Percentiles rank a stretch among this genome's conserved stretches.
phyloP scores from a whole-genome alignment of 441 rosid genomes.

The Flueggea neowawraea region DNA sequence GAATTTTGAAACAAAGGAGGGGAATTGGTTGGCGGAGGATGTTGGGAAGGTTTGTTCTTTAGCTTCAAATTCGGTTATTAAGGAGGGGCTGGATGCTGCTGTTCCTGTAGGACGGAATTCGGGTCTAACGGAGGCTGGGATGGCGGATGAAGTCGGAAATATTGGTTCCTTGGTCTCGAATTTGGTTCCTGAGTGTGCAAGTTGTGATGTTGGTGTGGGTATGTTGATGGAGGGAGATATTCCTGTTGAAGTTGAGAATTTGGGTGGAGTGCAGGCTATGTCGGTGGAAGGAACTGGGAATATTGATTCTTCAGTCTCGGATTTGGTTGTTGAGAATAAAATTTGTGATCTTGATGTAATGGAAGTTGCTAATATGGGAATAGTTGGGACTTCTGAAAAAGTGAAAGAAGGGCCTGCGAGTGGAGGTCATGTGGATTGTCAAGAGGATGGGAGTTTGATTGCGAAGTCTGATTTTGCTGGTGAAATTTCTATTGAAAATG shows the following conservation, averaged over 20 bases:
- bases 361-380: too few species aligned
- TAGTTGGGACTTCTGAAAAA: background rate
- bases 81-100: too few species aligned
- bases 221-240: background rate
- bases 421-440: slow-evolving; percentile 7
- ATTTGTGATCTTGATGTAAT: too few species aligned
- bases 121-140: too few species aligned
- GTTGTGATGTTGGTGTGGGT: background rate
- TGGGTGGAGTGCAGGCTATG: background rate
- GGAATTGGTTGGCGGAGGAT: background rate
- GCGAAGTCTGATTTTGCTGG: slow-evolving; percentile 9
- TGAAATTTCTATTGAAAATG: slow-evolving; percentile 6
- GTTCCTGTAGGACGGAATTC: too few species aligned
- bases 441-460: slow-evolving; percentile 5
- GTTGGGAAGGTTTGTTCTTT: too few species aligned
- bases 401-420: slow-evolving; percentile 1
- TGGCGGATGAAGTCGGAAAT: background rate
- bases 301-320: too few species aligned
- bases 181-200: background rate
- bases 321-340: too few species aligned
- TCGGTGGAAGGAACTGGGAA: too few species aligned
- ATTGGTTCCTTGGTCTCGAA: slow-evolving; percentile 1
- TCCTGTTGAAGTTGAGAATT: slow-evolving; percentile 7
- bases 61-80: too few species aligned
- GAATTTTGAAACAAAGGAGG: background rate